Conservation (phyloP, 1,284 basidiomycete species). For the Ceratobasidium sp. region DNA sequence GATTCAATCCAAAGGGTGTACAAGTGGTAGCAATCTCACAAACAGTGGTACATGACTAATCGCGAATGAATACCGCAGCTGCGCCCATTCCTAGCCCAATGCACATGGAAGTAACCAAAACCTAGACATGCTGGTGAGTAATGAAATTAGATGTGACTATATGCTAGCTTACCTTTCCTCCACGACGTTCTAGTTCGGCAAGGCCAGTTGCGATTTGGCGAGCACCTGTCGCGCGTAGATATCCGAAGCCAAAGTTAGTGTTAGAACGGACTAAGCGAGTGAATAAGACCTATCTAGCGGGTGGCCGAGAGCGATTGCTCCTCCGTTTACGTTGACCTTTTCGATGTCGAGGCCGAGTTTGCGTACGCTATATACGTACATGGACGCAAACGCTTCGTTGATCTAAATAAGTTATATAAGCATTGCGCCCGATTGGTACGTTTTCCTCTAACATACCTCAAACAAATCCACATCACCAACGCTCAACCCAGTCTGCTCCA, state of each 20-base stretch:
- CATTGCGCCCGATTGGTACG: too few species aligned
- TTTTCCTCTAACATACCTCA: conserved; percentile 66
- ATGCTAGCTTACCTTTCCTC: conserved; percentile 72
- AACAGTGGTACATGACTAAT: conserved; percentile 54
- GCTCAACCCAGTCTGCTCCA: conserved; percentile 75
- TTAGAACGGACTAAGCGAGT: neutral
- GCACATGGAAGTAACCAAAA: conserved; percentile 63
- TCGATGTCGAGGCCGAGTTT: conserved; percentile 76
- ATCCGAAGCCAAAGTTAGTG: conserved; percentile 50
- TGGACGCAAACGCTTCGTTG: conserved; percentile 93
- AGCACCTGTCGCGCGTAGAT: conserved; percentile 83
- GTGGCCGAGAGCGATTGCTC: conserved; percentile 89
- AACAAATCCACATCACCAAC: conserved; percentile 82
- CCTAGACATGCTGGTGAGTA: neutral
- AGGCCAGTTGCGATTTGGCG: conserved; percentile 90
- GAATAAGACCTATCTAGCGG: conserved; percentile 78
- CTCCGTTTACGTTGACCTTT: conserved; percentile 90
- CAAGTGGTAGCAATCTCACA: conserved; percentile 7
- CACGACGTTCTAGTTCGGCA: conserved; percentile 80
- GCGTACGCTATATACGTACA: conserved; percentile 85
- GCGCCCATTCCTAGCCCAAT: conserved; percentile 91
- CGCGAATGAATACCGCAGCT: conserved; percentile 85
- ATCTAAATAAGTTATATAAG: conserved; percentile 64
- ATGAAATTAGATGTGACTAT: neutral
- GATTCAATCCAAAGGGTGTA: conserved; percentile 30